These are phyloP conservation scores for Pseudocercospora vitis DNA, from an alignment of 2,329 filamentous ascomycete species.

Conservation along the genomic window DNA sequence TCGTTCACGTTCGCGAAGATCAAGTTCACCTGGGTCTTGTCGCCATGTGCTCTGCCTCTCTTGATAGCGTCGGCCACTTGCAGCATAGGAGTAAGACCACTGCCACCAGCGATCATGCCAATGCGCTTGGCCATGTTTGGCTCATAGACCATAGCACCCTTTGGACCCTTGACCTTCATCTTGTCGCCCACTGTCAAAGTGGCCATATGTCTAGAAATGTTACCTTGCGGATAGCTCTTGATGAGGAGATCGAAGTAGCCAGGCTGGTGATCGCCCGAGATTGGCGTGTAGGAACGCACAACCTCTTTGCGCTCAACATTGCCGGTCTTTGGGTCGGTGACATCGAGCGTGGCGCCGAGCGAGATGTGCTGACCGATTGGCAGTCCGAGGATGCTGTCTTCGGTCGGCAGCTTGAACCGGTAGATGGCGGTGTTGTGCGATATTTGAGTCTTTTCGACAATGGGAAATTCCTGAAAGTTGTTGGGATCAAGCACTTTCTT, in stretches of 20 bases:
- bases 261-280: slow-evolving; percentile 82
- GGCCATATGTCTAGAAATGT: slow-evolving; percentile 93
- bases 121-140: slow-evolving; percentile 96
- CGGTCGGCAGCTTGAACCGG: slow-evolving; percentile 80
- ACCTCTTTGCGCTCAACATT: slow-evolving; percentile 77
- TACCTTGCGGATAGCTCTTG: slow-evolving; percentile 96
- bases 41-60: slow-evolving; percentile 49
- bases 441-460: slow-evolving; percentile 91
- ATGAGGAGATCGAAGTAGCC: slow-evolving; percentile 96
- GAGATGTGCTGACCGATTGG: slow-evolving; percentile 99
- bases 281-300: slow-evolving; percentile 87
- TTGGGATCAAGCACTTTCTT: slow-evolving; percentile 84
- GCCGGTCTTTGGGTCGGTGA: slow-evolving; percentile 59
- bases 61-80: slow-evolving; percentile 88
- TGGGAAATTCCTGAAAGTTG: slow-evolving; percentile 85
- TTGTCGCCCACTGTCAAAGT: slow-evolving; percentile 77
- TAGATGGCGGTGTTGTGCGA: slow-evolving; percentile 99
- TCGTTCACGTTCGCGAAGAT: slow-evolving; percentile 96
- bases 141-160: slow-evolving; percentile 96
- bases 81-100: slow-evolving; percentile 97
- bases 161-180: slow-evolving; percentile 89
- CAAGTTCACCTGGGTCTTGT: slow-evolving; percentile 83
- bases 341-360: slow-evolving; percentile 78
- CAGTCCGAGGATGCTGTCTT: slow-evolving; percentile 82
- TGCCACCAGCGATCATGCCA: slow-evolving; percentile 97